Conservation (phyloP, 2,329 filamentous ascomycete genomes). For the Berkeleyomyces rouxiae region DNA sequence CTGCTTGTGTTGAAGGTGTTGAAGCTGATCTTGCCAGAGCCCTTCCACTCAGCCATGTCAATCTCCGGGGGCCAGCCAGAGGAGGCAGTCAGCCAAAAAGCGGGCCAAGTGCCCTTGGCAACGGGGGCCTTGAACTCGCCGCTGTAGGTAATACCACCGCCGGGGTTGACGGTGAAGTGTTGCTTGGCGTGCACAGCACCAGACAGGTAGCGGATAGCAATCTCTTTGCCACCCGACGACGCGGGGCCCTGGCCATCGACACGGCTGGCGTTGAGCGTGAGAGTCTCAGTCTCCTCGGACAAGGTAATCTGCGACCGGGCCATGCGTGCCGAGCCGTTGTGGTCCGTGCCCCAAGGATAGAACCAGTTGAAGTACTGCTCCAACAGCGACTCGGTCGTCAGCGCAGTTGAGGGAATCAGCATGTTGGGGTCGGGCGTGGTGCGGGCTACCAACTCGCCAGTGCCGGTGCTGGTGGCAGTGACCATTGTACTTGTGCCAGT, state of each 20-base stretch:
- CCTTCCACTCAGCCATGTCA: conserved; percentile 45
- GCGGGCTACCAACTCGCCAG: conserved; percentile 14
- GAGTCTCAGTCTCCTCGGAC: conserved; percentile 24
- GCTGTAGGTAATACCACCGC: conserved; percentile 26
- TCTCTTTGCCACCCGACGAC: conserved; percentile 23
- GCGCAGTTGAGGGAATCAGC: conserved; percentile 14
- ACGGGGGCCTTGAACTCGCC: conserved; percentile 27
- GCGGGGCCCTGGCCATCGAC: conserved; percentile 26
- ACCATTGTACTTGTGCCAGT: neutral
- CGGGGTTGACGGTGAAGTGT: conserved; percentile 23
- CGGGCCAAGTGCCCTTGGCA: conserved; percentile 35
- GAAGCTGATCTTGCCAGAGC: conserved; percentile 37
- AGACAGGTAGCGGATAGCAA: conserved; percentile 35
- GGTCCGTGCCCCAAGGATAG: conserved; percentile 38
- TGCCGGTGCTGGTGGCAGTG: neutral
- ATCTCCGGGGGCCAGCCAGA: conserved; percentile 42
- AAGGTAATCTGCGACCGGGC: conserved; percentile 28
- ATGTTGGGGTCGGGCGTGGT: conserved; percentile 21
- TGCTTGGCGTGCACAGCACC: conserved; percentile 27
- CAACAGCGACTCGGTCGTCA: conserved; percentile 18
- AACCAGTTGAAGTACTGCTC: conserved; percentile 32
- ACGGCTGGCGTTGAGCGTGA: conserved; percentile 27
- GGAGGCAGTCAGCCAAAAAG: conserved; percentile 40
- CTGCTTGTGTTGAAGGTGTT: conserved; percentile 37
- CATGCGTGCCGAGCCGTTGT: conserved; percentile 43